Conservation (phyloP, 257 asterid genomes). For the Scutellaria barbata region DNA sequence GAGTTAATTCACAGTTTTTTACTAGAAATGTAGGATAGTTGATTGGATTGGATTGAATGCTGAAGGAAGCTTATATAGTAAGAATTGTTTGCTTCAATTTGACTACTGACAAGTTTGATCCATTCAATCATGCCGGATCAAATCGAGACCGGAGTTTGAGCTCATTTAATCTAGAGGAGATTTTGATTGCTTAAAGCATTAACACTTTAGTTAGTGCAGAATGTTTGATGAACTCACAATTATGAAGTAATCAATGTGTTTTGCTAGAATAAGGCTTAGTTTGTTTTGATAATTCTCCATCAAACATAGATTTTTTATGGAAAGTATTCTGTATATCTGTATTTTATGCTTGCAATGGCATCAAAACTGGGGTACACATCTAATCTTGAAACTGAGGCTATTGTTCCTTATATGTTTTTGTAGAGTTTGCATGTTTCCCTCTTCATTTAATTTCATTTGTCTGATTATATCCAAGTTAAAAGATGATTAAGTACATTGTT, state of each 20-base stretch:
- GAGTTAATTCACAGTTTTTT: conserved; percentile 15
- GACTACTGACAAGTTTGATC: background rate
- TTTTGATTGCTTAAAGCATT: background rate
- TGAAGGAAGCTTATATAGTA: background rate
- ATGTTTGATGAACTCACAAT: background rate
- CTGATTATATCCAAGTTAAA: background rate
- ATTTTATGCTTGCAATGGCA: background rate
- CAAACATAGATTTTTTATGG: background rate
- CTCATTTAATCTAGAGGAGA: background rate
- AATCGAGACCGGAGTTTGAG: background rate
- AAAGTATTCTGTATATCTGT: background rate
- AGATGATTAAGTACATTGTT: conserved; percentile 7
- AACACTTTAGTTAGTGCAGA: background rate
- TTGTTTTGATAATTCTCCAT: background rate
- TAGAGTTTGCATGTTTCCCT: background rate
- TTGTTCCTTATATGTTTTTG: conserved; percentile 8
- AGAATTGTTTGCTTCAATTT: conserved; percentile 24
- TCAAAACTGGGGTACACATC: background rate
- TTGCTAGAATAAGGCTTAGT: background rate
- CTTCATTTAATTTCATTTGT: background rate
- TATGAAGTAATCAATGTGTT: background rate
- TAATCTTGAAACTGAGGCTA: background rate
- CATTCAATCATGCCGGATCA: background rate
- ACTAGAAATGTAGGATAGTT: background rate
- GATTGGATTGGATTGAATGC: conserved; percentile 7